Evolutionary conservation across 169 alveolate genomes (phyloP).

Genomic region (Plasmodium ovale): DNA sequence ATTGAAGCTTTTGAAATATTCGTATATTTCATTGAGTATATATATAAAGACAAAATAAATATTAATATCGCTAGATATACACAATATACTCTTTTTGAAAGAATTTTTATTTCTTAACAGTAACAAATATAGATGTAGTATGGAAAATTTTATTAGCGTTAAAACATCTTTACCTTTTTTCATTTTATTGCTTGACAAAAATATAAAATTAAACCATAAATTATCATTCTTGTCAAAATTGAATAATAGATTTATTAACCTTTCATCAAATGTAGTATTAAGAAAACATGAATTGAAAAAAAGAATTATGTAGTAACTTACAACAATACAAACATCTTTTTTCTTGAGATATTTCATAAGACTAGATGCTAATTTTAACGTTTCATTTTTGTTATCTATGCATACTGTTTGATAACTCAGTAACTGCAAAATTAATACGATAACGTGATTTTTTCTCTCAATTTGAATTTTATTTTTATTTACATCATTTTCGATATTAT

Average conservation of each 20-base stretch:
- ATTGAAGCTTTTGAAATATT: slow-evolving; percentile 49
- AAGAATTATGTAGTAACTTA: slow-evolving; percentile 40
- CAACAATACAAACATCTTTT: slow-evolving; percentile 8
- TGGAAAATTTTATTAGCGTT: slow-evolving; percentile 62
- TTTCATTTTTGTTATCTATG: slow-evolving; percentile 65
- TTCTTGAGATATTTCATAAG: slow-evolving; percentile 58
- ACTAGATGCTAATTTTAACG: slow-evolving; percentile 35
- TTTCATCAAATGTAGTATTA: slow-evolving; percentile 35
- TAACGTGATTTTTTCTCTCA: slow-evolving; percentile 32
- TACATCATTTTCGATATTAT: slow-evolving; percentile 31
- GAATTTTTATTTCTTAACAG: slow-evolving; percentile 55
- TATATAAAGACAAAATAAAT: slow-evolving; percentile 63
- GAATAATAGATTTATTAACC: slow-evolving; percentile 46
- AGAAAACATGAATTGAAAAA: slow-evolving; percentile 71
- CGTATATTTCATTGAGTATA: slow-evolving; percentile 61
- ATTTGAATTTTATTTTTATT: slow-evolving; percentile 42
- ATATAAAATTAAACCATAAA: slow-evolving; percentile 63
- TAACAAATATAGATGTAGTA: slow-evolving; percentile 61
- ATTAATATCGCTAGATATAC: slow-evolving; percentile 67
- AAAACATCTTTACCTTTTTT: slow-evolving; percentile 55
- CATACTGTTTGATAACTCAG: slow-evolving; percentile 40
- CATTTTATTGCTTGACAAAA: slow-evolving; percentile 36
- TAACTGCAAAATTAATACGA: slow-evolving; percentile 51
- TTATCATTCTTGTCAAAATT: slow-evolving; percentile 65
- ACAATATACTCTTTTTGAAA: slow-evolving; percentile 58